Evolutionary conservation across 352 stramenopile species (phyloP).

Genomic region (Globisporangium canariense): DNA sequence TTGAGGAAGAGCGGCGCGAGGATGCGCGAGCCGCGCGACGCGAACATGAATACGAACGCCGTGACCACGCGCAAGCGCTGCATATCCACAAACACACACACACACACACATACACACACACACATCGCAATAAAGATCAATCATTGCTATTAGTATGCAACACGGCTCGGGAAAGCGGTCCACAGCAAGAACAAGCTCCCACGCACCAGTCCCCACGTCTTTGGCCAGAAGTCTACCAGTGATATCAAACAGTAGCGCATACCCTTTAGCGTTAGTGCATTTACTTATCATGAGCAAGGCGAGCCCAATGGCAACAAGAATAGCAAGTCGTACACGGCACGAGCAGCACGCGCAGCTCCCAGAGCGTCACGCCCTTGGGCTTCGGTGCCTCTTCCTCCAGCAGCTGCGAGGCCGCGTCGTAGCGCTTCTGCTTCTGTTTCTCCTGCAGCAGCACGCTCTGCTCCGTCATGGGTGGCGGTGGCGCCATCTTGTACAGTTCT

Average conservation of each 20-base stretch:
- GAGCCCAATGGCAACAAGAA: neutral
- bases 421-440: conserved; percentile 3
- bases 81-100: neutral
- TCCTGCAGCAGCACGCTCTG: conserved; percentile 37
- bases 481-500: neutral
- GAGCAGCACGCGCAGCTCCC: conserved; percentile 66
- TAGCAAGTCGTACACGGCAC: conserved; percentile 48
- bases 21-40: conserved; percentile 63
- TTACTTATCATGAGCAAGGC: too few relatives aligned
- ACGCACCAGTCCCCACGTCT: conserved; percentile 57
- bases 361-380: conserved; percentile 33
- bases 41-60: conserved; percentile 69
- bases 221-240: conserved; percentile 66
- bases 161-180: too few relatives aligned
- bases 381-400: conserved; percentile 23
- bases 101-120: too few relatives aligned
- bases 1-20: conserved; percentile 72
- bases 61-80: conserved; percentile 56
- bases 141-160: neutral
- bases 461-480: conserved; percentile 22
- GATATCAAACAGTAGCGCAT: too few relatives aligned
- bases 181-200: neutral
- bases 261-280: too few relatives aligned
- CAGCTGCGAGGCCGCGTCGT: conserved; percentile 12
- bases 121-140: neutral